Evolutionary conservation across 768 basidiomycete species (phyloP).

Genomic region (Boletus rex-veris): DNA sequence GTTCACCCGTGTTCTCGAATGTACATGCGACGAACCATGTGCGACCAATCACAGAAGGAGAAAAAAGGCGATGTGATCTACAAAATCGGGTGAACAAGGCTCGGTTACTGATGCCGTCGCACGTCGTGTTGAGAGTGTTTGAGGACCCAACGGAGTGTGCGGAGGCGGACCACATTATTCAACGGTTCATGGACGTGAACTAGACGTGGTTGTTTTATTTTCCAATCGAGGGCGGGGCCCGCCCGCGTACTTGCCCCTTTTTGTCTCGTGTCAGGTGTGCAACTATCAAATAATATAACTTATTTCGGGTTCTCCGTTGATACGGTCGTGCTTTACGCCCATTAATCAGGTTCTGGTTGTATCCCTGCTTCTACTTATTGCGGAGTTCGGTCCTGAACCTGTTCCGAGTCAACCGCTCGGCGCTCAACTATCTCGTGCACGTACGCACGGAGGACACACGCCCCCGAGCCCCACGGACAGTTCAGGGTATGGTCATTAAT

Average conservation of each 20-base stretch:
- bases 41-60: slow-evolving; percentile 44
- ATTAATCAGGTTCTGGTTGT: background rate
- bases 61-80: slow-evolving; percentile 53
- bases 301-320: background rate
- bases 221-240: background rate
- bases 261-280: background rate
- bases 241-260: background rate
- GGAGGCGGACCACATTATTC: slow-evolving; percentile 50
- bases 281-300: background rate
- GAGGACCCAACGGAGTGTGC: slow-evolving; percentile 65
- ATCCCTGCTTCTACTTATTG: background rate
- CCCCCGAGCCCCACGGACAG: background rate
- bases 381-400: background rate
- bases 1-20: slow-evolving; percentile 22
- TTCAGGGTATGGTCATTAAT: background rate
- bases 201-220: background rate
- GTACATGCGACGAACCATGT: slow-evolving; percentile 4
- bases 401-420: background rate
- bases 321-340: background rate
- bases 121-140: slow-evolving; percentile 63
- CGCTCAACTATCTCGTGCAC: background rate
- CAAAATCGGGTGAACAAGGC: slow-evolving; percentile 65
- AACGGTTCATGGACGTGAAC: background rate
- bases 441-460: background rate
- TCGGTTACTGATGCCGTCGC: slow-evolving; percentile 52